Conservation (phyloP, 148 eudicot species). For the Vaccinium myrtillus region DNA sequence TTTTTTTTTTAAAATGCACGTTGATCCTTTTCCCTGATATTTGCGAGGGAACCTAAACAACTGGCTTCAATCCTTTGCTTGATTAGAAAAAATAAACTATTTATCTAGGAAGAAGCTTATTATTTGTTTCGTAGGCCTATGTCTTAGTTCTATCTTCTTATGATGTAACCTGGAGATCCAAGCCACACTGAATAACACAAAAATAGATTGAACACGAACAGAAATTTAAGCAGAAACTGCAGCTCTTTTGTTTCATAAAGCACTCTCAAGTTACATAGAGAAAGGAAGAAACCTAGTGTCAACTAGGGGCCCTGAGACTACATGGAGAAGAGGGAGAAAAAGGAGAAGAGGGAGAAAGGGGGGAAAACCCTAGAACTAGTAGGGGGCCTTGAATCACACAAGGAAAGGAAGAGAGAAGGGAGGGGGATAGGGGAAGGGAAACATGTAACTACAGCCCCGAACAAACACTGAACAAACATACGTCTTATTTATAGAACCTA, state of each 20-base stretch:
- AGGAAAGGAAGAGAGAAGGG: not conserved
- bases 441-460: not conserved
- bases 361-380: not conserved
- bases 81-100: not conserved
- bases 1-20: not conserved
- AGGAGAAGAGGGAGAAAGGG: not conserved
- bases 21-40: not conserved
- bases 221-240: not conserved
- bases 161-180: not conserved
- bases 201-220: not conserved
- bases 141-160: not conserved
- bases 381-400: too few species aligned
- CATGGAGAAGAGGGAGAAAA: too few species aligned
- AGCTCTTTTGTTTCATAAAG: not conserved
- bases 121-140: not conserved
- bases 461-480: not conserved
- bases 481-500: not conserved
- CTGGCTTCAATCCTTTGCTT: constrained; percentile 7
- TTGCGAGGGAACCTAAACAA: not conserved
- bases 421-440: not conserved
- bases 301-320: too few species aligned
- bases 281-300: not conserved
- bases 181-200: not conserved
- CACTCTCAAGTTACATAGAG: not conserved
- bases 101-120: not conserved